Evolutionary conservation across 1,284 basidiomycete genomes (phyloP).

Genomic region (Ustilago sp.): DNA sequence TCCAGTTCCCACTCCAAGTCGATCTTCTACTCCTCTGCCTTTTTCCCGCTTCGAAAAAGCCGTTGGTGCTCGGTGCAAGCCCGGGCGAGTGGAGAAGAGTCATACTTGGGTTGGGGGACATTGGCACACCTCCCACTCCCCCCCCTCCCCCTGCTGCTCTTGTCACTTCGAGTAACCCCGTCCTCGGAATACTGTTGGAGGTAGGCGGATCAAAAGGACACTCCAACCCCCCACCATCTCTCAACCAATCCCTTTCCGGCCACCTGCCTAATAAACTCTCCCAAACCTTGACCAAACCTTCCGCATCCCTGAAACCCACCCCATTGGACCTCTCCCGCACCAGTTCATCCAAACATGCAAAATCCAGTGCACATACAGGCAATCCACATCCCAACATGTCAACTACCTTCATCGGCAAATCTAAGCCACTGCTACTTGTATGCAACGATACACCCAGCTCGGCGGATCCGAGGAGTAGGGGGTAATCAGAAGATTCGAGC

Average conservation of each 20-base stretch:
- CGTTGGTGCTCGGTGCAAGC: neutral
- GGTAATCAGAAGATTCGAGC: slow-evolving; percentile 60
- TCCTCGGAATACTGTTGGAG: neutral
- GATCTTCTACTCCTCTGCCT: slow-evolving; percentile 7
- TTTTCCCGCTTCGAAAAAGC: neutral
- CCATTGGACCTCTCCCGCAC: slow-evolving; percentile 87
- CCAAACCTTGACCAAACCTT: slow-evolving; percentile 79
- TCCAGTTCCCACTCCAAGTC: slow-evolving; percentile 62
- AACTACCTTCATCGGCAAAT: slow-evolving; percentile 99
- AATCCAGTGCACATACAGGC: slow-evolving; percentile 90
- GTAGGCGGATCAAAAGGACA: slow-evolving; percentile 27
- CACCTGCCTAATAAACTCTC: slow-evolving; percentile 69
- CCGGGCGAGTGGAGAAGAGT: slow-evolving; percentile 52
- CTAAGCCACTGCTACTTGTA: slow-evolving; percentile 86
- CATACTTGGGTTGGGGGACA: slow-evolving; percentile 47
- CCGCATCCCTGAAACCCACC: slow-evolving; percentile 78
- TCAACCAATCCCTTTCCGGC: slow-evolving; percentile 35
- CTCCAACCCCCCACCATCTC: slow-evolving; percentile 26
- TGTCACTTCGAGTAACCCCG: neutral
- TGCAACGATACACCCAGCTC: slow-evolving; percentile 93
- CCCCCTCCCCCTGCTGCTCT: neutral
- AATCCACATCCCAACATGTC: slow-evolving; percentile 98
- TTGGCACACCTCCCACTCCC: slow-evolving; percentile 17
- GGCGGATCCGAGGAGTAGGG: slow-evolving; percentile 76
- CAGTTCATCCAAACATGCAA: slow-evolving; percentile 86